A percentile compares a stretch with the other conserved stretches of the same genome.
Evolutionary conservation across 2,329 filamentous ascomycete species (phyloP).

Genomic region (Alternaria sp.): DNA sequence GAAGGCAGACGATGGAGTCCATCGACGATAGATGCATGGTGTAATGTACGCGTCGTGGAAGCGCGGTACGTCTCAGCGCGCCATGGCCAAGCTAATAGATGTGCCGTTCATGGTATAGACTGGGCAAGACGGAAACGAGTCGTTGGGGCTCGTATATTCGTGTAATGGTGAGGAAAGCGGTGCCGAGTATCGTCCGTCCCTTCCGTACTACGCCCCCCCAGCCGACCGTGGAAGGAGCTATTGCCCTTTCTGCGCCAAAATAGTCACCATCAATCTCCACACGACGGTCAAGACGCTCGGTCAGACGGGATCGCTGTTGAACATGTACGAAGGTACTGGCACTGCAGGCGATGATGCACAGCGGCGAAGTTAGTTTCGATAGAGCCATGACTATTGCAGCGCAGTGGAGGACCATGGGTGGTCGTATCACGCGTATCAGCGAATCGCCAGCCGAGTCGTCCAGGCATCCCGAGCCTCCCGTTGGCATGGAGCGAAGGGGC

Average conservation of each 20-base stretch:
- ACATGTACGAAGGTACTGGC: constrained; percentile 3
- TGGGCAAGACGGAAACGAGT: constrained; percentile 28
- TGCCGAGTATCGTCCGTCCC: constrained; percentile 35
- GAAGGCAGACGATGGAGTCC: constrained; percentile 34
- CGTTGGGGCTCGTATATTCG: constrained; percentile 32
- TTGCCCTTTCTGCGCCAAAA: constrained; percentile 31
- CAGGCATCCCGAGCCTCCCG: constrained; percentile 19
- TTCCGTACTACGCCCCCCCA: constrained; percentile 36
- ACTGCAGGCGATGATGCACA: constrained; percentile 26
- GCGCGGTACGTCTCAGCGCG: constrained; percentile 49
- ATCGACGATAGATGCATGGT: constrained; percentile 36
- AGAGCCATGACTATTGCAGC: constrained; percentile 23
- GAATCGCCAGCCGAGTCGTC: constrained; percentile 13
- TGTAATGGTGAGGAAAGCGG: constrained; percentile 25
- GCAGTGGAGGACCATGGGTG: constrained; percentile 3
- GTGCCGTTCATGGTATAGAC: constrained; percentile 40
- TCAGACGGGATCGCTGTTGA: constrained; percentile 21
- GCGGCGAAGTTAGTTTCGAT: constrained; percentile 21
- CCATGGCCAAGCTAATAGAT: constrained; percentile 43
- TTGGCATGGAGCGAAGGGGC: constrained; percentile 22
- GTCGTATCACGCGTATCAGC: constrained; percentile 17
- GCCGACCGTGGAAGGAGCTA: constrained; percentile 29
- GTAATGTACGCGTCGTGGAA: constrained; percentile 41
- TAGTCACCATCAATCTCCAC: constrained; percentile 42
- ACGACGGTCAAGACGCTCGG: constrained; percentile 27